These are phyloP conservation scores for Metschnikowia orientalis DNA, from an alignment of 805 yeast species.

Conservation along the genomic window DNA sequence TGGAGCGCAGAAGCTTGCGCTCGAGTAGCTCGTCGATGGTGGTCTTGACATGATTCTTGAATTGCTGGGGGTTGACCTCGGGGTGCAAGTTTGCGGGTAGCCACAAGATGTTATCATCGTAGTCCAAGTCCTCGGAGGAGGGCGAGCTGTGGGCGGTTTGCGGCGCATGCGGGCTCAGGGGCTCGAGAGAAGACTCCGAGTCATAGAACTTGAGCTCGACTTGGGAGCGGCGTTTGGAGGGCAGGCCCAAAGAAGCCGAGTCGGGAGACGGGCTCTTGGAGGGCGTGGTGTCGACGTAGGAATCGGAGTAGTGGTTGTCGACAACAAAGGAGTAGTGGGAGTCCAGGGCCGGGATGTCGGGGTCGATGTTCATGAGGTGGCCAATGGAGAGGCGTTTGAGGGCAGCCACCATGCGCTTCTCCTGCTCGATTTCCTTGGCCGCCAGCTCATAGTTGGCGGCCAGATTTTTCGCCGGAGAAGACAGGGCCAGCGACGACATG, in stretches of 20 bases:
- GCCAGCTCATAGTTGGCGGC: constrained; percentile 42
- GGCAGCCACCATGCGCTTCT: constrained; percentile 67
- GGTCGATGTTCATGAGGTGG: constrained; percentile 55
- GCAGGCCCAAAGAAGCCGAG: background rate
- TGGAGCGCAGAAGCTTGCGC: constrained; percentile 22
- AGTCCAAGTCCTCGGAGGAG: constrained; percentile 6
- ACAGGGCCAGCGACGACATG: constrained; percentile 7
- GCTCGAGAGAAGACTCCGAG: constrained; percentile 1
- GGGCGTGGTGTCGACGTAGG: constrained; percentile 2
- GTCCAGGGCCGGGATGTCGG: constrained; percentile 57
- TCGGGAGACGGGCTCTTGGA: background rate
- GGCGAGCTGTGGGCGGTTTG: background rate
- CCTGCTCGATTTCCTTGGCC: constrained; percentile 72
- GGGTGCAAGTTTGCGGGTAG: constrained; percentile 96
- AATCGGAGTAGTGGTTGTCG: constrained; percentile 8
- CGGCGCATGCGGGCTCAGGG: too few species aligned
- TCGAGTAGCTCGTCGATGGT: constrained; percentile 51
- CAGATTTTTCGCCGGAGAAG: constrained; percentile 13
- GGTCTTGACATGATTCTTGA: constrained; percentile 58
- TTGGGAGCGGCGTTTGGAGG: background rate
- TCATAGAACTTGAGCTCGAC: constrained; percentile 1
- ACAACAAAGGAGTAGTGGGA: constrained; percentile 10
- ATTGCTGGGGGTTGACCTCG: constrained; percentile 88
- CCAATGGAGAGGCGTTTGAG: constrained; percentile 73
- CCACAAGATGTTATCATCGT: constrained; percentile 59